phyloP scores from a whole-genome alignment of 139 green algal genomes.

The Chlorella ohadii region DNA sequence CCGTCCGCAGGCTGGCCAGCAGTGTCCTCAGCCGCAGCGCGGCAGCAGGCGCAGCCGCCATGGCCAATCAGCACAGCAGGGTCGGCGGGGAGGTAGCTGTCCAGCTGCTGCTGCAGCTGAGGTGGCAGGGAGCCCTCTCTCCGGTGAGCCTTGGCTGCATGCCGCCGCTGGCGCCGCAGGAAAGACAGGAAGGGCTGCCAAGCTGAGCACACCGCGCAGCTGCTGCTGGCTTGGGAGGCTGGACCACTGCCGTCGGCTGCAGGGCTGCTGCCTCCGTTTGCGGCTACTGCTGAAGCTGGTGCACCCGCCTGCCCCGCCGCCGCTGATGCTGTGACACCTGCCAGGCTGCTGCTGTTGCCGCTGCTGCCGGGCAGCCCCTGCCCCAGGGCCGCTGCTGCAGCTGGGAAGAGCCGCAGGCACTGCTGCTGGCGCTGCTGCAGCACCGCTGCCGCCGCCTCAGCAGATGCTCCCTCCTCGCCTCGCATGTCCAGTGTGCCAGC shows the following conservation, averaged over 20 bases:
- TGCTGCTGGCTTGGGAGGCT: neutral
- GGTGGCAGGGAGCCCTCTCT: neutral
- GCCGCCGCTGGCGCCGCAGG: conserved; percentile 27
- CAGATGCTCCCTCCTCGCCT: neutral
- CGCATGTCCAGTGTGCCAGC: neutral
- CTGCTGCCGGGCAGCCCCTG: no score
- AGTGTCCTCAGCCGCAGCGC: neutral
- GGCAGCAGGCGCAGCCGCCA: neutral
- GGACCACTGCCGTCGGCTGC: neutral
- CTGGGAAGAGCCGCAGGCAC: neutral
- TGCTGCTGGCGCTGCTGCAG: neutral
- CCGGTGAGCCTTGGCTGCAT: neutral
- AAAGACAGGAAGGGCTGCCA: conserved; percentile 46
- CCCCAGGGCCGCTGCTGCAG: neutral
- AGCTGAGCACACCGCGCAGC: neutral
- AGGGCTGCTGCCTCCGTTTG: neutral
- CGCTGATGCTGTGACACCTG: neutral
- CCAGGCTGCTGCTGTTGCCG: neutral
- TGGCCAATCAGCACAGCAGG: conserved; percentile 15
- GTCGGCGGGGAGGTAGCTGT: conserved; percentile 22
- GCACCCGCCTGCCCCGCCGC: no score
- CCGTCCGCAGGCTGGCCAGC: neutral
- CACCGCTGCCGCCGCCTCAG: neutral
- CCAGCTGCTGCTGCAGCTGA: conserved; percentile 18
- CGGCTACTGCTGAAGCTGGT: neutral